Conservation (phyloP, 2,329 filamentous ascomycete species). For the Plenodomus biglobosus region DNA sequence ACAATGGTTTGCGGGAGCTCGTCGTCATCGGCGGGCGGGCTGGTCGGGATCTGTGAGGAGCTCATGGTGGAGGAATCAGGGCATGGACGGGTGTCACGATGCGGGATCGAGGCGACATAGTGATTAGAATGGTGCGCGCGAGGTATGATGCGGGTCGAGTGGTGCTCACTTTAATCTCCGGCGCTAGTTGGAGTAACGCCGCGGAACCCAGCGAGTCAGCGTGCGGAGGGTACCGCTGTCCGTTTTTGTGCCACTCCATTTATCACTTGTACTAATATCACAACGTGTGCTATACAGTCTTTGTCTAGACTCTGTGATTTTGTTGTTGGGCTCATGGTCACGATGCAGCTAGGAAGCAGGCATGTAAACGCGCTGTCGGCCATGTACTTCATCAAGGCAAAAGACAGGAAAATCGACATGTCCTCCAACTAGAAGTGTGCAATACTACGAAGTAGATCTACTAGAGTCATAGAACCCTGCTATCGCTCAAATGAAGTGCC, state of each 20-base stretch:
- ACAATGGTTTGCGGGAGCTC: slow-evolving; percentile 29
- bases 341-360: slow-evolving; percentile 45
- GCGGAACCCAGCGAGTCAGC: no score
- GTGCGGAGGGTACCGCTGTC: no score
- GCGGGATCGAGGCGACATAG: neutral
- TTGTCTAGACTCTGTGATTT: no score
- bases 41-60: slow-evolving; percentile 24
- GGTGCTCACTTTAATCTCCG: neutral
- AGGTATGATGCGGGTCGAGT: neutral
- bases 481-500: no score
- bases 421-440: no score
- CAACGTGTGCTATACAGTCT: no score
- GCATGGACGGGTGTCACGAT: neutral
- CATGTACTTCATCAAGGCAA: no score
- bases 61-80: slow-evolving; percentile 23
- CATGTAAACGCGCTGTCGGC: slow-evolving; percentile 1
- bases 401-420: no score
- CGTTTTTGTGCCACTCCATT: no score
- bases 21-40: slow-evolving; percentile 28
- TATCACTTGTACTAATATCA: no score
- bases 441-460: no score
- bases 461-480: no score
- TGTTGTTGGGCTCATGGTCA: slow-evolving; percentile 52
- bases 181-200: neutral
- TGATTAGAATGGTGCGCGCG: slow-evolving; percentile 1